Evolutionary conservation across 257 asterid species (phyloP).

Genomic region (Solanum tarapatanum): DNA sequence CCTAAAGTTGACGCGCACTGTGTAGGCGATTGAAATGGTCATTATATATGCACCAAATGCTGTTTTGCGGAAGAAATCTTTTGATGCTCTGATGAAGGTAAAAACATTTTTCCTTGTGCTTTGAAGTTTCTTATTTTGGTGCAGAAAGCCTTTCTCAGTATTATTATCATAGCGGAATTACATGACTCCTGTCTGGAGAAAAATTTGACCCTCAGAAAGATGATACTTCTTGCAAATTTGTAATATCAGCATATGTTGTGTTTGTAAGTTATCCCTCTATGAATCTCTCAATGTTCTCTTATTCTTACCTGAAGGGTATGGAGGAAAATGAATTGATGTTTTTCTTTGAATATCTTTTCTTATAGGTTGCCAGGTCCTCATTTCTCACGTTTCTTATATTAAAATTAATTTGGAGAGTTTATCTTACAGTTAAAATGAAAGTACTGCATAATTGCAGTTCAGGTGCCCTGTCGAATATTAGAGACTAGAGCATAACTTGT

Average conservation of each 20-base stretch:
- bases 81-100: conserved; percentile 59
- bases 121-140: background rate
- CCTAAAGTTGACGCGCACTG: conserved; percentile 8
- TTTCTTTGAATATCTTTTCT: background rate
- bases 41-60: conserved; percentile 71
- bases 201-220: background rate
- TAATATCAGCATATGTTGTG: background rate
- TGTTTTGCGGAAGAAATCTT: conserved; percentile 49
- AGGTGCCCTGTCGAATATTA: background rate
- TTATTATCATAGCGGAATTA: background rate
- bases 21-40: conserved; percentile 59
- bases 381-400: background rate
- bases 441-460: background rate
- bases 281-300: background rate
- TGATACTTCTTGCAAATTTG: background rate
- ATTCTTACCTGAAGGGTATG: background rate
- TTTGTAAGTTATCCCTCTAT: background rate
- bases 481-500: background rate
- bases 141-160: background rate
- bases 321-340: background rate
- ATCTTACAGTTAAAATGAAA: background rate
- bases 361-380: background rate
- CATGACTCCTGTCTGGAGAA: background rate
- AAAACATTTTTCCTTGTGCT: background rate
- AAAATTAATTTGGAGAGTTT: background rate